These are phyloP conservation scores for Boehmeria nivea DNA, from an alignment of 306 rosid genomes.

Conservation along the genomic window DNA sequence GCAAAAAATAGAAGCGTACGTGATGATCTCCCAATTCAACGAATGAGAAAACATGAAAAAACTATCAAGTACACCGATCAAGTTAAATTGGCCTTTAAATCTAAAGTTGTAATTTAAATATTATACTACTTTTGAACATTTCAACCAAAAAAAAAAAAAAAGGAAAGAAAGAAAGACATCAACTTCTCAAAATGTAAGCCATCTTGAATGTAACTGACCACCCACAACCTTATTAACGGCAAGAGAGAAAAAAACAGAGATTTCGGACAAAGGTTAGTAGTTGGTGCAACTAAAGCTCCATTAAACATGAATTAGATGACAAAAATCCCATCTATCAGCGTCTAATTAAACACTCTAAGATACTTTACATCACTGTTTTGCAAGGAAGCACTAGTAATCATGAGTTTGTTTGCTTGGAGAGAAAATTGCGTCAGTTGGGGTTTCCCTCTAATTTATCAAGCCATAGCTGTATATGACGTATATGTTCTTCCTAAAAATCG, in stretches of 20 bases:
- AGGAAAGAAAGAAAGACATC: neutral
- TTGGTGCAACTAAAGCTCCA: neutral
- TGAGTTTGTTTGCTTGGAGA: conserved; percentile 18
- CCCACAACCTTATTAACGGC: neutral
- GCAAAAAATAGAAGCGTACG: too few species aligned
- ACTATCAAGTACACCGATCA: too few species aligned
- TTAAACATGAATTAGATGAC: neutral
- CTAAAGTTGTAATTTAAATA: too few species aligned
- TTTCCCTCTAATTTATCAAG: conserved; percentile 15
- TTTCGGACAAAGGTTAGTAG: neutral
- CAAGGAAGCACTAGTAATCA: neutral
- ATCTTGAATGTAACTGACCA: neutral
- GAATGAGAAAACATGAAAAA: too few species aligned
- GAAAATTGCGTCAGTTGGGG: conserved; percentile 18
- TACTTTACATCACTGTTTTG: neutral
- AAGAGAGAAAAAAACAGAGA: neutral
- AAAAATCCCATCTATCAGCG: too few species aligned
- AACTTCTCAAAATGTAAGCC: neutral
- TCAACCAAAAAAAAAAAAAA: too few species aligned
- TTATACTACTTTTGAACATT: too few species aligned
- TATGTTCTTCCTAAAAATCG: conserved; percentile 5
- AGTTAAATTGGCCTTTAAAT: too few species aligned
- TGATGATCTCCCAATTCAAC: too few species aligned
- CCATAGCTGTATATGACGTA: conserved; percentile 1
- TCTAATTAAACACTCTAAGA: too few species aligned